Base-by-base conservation (phyloP, 2,329 filamentous ascomycete species). In the Colletotrichum siamense region DNA sequence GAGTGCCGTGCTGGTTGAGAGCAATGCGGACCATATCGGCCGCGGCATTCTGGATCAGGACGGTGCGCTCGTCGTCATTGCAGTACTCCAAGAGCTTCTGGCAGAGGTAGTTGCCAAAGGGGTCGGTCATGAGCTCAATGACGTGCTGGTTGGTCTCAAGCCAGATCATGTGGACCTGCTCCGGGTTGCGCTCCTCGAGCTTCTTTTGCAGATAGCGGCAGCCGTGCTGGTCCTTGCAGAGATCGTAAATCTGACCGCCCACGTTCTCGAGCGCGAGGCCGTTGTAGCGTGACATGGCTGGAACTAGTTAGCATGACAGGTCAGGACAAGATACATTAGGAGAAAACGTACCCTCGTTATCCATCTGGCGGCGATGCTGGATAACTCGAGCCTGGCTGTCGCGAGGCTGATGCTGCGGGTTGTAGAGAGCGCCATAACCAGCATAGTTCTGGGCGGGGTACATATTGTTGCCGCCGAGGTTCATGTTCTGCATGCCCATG, bases 71-170 rank as follows among this genome's bases (percentile, higher is more conserved):
- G 69, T 98, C 95, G 82, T 99, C 95, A 83, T 95, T 98, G 87
- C 95, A 96, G 85, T 94, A 98, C 87, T 99, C 97, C 36, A 99
- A 91, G 78, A 99, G 89, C 91, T 99, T 99, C 89, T 99, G 97
- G 89, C 96, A 99, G 79, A 99, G 93, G 86, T 99, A 99, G 89
- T 99, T 99, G 84, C 97, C 97, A 85, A 99, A 99, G 12, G 97
- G 96, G 86, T 99, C 96, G 77, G 96, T 98, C 97, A 99, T 99
- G 79, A 99, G 90, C 88, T 99, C 97, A 78, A 98, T 94, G 80
- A 99, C 96, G 84, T 99, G 96, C 82, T 94, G 91, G 83, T 96
- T 95, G 69, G 96, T 98, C 88, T 99, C 97, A 34, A 94, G 89
- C 89, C 98, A 99, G 84, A 99, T 99, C 89, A 96, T 93, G 84